These are phyloP conservation scores for Fonticula alba DNA, from an alignment of 78 protist species.

Conservation along the genomic window DNA sequence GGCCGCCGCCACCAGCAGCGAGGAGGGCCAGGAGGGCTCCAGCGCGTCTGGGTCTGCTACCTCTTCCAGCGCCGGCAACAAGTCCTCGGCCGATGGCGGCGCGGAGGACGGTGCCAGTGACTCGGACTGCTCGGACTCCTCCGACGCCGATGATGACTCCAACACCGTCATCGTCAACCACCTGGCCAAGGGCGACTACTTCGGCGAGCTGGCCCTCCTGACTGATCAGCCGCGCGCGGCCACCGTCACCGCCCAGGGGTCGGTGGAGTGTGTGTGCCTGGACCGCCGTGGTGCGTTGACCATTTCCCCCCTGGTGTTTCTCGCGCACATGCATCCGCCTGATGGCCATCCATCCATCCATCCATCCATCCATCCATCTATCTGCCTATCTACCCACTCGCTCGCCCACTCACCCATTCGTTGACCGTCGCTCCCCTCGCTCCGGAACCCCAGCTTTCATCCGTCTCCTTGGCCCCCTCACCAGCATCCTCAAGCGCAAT, in stretches of 20 bases:
- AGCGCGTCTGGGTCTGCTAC: not conserved
- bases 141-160: no score
- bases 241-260: conserved; percentile 40
- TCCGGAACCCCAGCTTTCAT: no score
- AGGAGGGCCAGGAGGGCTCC: not conserved
- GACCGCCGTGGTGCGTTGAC: no score
- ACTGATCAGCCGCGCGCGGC: conserved; percentile 57
- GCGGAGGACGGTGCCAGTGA: not conserved
- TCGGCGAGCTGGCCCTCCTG: conserved; percentile 59
- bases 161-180: conserved; percentile 33
- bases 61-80: not conserved
- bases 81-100: not conserved
- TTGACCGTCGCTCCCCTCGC: no score
- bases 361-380: no score
- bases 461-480: conserved; percentile 56
- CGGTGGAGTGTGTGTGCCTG: conserved; percentile 34
- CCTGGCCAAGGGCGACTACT: conserved; percentile 40
- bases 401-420: no score
- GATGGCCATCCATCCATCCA: no score
- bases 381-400: no score
- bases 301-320: no score
- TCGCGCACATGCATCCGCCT: no score
- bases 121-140: not conserved
- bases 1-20: not conserved
- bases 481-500: conserved; percentile 46